Conservation (phyloP, 2,329 filamentous ascomycete genomes). For the Arthrobotrys megalospora region DNA sequence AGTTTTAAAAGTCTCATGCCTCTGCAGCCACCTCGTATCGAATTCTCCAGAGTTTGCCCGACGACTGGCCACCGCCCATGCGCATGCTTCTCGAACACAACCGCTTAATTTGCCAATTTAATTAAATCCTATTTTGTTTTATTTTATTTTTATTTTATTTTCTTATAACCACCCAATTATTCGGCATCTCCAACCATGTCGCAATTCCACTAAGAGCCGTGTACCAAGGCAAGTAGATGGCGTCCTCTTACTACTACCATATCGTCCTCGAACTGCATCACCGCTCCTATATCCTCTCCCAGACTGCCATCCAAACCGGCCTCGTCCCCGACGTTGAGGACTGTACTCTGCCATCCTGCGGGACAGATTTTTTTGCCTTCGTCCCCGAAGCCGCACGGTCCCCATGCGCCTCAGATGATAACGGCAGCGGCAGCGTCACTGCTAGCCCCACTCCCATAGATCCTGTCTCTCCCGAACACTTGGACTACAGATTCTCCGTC, state of each 20-base stretch:
- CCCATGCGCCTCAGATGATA: conserved; percentile 29
- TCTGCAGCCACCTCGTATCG: conserved; percentile 26
- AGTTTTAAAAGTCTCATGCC: conserved; percentile 5
- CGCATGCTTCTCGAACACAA: too few species aligned
- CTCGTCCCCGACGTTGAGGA: conserved; percentile 29
- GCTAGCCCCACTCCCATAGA: conserved; percentile 12
- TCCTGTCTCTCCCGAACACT: conserved; percentile 19
- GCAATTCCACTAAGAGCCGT: too few species aligned
- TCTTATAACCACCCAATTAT: not conserved
- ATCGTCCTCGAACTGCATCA: conserved; percentile 49
- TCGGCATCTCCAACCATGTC: too few species aligned
- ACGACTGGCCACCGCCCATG: not conserved
- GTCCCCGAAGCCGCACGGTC: conserved; percentile 11
- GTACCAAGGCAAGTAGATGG: conserved; percentile 23
- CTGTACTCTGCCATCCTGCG: conserved; percentile 24
- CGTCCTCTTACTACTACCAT: conserved; percentile 59
- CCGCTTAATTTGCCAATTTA: not conserved
- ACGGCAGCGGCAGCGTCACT: conserved; percentile 1
- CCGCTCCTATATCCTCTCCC: conserved; percentile 35
- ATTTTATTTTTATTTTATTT: not conserved
- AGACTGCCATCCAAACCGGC: conserved; percentile 30
- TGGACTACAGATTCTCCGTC: conserved; percentile 54
- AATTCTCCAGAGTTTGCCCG: conserved; percentile 17
- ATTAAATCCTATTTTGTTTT: conserved; percentile 11
- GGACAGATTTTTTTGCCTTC: conserved; percentile 54